Percentiles rank a stretch among this genome's conserved stretches.
These are phyloP conservation scores for Psilocybe tampanensis DNA, from an alignment of 768 basidiomycete genomes.

Conservation along the genomic window DNA sequence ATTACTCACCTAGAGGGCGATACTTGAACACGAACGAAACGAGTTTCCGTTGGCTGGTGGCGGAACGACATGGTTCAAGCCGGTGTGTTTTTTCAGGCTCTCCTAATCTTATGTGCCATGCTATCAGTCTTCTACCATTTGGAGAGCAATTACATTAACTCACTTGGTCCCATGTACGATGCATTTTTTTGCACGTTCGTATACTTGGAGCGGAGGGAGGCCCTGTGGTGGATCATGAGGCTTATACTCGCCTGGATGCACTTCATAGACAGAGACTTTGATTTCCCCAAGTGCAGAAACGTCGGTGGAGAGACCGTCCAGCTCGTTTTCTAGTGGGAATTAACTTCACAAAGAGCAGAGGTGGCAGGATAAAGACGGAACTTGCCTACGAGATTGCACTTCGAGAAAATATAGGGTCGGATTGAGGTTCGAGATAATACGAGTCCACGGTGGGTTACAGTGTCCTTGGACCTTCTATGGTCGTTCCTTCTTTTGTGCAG, in stretches of 20 bases:
- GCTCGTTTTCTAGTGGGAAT: slow-evolving; percentile 11
- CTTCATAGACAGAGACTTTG: slow-evolving; percentile 2
- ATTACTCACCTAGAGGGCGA: slow-evolving; percentile 18
- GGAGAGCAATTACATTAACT: slow-evolving; percentile 1
- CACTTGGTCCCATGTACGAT: slow-evolving; percentile 28
- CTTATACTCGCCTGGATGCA: not conserved
- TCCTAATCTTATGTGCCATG: not conserved
- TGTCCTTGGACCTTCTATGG: too few relatives aligned
- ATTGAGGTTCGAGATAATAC: not conserved
- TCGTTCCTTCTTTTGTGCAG: not conserved
- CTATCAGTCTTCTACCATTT: not conserved
- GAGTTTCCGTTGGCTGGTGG: not conserved
- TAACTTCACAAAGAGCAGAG: not conserved
- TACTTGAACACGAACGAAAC: slow-evolving; percentile 19
- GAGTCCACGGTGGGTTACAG: slow-evolving; percentile 8
- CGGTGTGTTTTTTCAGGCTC: not conserved
- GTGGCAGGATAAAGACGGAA: not conserved
- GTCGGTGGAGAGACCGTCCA: not conserved
- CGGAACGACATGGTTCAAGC: slow-evolving; percentile 9
- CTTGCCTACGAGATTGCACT: slow-evolving; percentile 15
- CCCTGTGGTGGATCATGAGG: not conserved
- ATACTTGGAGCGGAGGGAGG: slow-evolving; percentile 14
- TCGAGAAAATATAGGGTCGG: slow-evolving; percentile 11
- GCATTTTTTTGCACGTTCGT: slow-evolving; percentile 29
- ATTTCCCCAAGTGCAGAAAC: slow-evolving; percentile 14